These are phyloP conservation scores for Daldinia childiae DNA, from an alignment of 495 filamentous ascomycete genomes.

Conservation along the genomic window DNA sequence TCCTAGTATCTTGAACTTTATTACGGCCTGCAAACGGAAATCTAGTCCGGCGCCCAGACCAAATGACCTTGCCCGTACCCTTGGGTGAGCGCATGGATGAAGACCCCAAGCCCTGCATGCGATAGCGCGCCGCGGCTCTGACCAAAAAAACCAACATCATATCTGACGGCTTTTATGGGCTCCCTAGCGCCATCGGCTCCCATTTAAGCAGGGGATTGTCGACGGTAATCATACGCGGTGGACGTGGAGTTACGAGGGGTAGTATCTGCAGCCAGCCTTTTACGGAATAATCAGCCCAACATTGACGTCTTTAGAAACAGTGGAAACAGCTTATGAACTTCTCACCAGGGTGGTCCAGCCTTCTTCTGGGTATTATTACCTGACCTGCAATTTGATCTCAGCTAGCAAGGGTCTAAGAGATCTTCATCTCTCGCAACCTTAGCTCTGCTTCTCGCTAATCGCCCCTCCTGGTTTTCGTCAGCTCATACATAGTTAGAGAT, in stretches of 20 bases:
- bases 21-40: slow-evolving; percentile 43
- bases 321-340: slow-evolving; percentile 38
- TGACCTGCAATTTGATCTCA: slow-evolving; percentile 42
- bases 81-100: slow-evolving; percentile 37
- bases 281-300: slow-evolving; percentile 40
- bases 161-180: slow-evolving; percentile 43
- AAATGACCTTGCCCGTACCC: slow-evolving; percentile 39
- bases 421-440: slow-evolving; percentile 43
- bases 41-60: slow-evolving; percentile 42
- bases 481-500: slow-evolving; percentile 34
- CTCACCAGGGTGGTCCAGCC: slow-evolving; percentile 34
- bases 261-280: slow-evolving; percentile 43
- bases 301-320: slow-evolving; percentile 44
- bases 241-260: slow-evolving; percentile 45
- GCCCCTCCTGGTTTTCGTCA: slow-evolving; percentile 39
- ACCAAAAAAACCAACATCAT: slow-evolving; percentile 40
- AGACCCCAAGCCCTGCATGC: slow-evolving; percentile 39
- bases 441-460: slow-evolving; percentile 40
- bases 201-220: slow-evolving; percentile 39
- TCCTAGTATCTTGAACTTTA: slow-evolving; percentile 35
- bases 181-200: slow-evolving; percentile 44
- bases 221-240: slow-evolving; percentile 43
- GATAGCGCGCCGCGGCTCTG: slow-evolving; percentile 43
- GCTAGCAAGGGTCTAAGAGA: slow-evolving; percentile 38
- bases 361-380: slow-evolving; percentile 42